Evolutionary conservation across 2,329 filamentous ascomycete genomes (phyloP).

Genomic region (Sordariomycetes sp.): DNA sequence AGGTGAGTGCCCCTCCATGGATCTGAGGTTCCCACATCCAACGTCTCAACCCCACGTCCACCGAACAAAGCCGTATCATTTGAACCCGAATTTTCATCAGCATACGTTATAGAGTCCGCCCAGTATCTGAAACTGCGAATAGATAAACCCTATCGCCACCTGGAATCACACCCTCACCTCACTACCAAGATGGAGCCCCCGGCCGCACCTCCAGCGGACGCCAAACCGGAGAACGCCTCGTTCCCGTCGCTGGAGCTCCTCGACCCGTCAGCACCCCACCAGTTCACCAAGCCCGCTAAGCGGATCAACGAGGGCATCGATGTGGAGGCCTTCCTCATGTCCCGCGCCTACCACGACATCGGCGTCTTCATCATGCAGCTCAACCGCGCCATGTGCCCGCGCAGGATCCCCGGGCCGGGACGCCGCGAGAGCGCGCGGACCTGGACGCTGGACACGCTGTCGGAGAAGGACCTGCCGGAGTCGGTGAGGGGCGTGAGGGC

Average conservation of each 20-base stretch:
- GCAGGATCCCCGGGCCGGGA: constrained; percentile 27
- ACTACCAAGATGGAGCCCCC: constrained; percentile 5
- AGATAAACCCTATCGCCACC: no score
- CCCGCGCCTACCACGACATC: constrained; percentile 78
- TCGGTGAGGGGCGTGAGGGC: constrained; percentile 54
- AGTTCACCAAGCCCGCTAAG: constrained; percentile 62
- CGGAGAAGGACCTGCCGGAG: constrained; percentile 21
- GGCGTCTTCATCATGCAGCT: constrained; percentile 82
- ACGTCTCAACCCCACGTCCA: no score
- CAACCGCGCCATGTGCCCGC: constrained; percentile 75
- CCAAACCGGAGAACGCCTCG: not conserved
- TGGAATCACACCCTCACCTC: no score
- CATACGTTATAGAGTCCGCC: no score
- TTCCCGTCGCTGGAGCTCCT: constrained; percentile 32
- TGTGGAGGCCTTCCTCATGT: constrained; percentile 68
- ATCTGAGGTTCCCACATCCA: no score
- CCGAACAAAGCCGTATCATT: no score
- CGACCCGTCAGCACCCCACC: constrained; percentile 29
- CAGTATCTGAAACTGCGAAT: no score
- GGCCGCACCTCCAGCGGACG: not conserved
- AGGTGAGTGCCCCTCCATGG: no score
- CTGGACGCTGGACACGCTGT: constrained; percentile 3
- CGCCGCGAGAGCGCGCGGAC: constrained; percentile 2
- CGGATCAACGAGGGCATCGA: constrained; percentile 77
- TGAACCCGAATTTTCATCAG: no score